These are phyloP conservation scores for Aureobasidium musti DNA, from an alignment of 2,329 filamentous ascomycete genomes.

Conservation along the genomic window DNA sequence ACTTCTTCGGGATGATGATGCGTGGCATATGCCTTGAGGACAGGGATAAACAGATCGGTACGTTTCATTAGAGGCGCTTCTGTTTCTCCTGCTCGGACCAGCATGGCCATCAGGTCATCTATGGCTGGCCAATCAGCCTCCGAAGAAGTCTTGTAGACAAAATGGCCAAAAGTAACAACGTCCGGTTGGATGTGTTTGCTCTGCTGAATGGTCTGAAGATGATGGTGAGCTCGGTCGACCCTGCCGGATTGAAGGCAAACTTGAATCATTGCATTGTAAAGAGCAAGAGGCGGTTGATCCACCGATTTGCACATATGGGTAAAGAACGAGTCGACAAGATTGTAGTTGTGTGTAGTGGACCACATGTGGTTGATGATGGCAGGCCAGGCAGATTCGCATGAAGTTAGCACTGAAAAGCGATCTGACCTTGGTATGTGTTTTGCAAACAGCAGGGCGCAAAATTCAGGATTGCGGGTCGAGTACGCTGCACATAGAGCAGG, in stretches of 20 bases:
- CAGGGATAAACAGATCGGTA: constrained; percentile 21
- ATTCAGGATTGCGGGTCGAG: background rate
- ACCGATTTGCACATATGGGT: background rate
- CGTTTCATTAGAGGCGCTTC: constrained; percentile 7
- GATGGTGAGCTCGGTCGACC: background rate
- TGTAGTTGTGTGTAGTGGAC: background rate
- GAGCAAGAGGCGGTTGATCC: background rate
- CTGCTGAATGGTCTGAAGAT: constrained; percentile 20
- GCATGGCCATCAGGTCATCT: constrained; percentile 26
- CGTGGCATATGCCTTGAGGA: constrained; percentile 29
- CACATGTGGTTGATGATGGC: constrained; percentile 15
- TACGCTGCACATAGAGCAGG: constrained; percentile 17
- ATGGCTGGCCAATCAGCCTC: constrained; percentile 31
- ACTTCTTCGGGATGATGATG: constrained; percentile 35
- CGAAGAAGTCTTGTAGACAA: constrained; percentile 29
- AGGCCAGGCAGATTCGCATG: constrained; percentile 20
- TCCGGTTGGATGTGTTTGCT: background rate
- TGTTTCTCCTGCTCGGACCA: background rate
- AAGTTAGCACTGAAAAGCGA: background rate
- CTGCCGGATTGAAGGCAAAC: constrained; percentile 4
- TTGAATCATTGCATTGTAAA: constrained; percentile 25
- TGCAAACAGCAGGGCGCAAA: constrained; percentile 11
- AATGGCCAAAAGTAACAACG: constrained; percentile 25
- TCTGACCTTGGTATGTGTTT: background rate
- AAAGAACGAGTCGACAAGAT: constrained; percentile 3